Evolutionary conservation across 352 stramenopile genomes (phyloP), one percentile per base, ranked within the genome.

Genomic region (Globisporangium perplexum): DNA sequence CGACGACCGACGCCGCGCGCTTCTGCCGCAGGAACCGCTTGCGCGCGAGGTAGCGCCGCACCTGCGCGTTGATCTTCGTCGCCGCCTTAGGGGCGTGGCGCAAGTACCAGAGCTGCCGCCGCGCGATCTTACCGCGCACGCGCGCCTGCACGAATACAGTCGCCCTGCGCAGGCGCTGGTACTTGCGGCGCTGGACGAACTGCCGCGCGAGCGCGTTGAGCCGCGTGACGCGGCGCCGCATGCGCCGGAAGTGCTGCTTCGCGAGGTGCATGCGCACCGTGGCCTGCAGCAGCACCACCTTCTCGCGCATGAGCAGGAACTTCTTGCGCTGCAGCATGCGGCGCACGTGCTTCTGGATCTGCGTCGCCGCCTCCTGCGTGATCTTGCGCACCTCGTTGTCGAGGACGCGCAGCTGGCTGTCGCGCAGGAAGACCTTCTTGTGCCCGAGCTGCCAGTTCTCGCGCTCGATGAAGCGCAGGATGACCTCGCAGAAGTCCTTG

Each of bases 371-470:
- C 11, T 93, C 75, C 12, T 88, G 69, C n/a, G 79, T 86, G 57
- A 95, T 88, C 62, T 91, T 93, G n/a, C 83, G 79, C 1, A 76
- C 74, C 61, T 92, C 82, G 26, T 91, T 92, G 48, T 95, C 85
- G 18, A 95, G 59, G 39, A 86, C 77, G 14, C 85, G 81, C 39
- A 95, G 59, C 47, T 93, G 83, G 33, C 77, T 87, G 53, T 95
- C 85, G 44, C 85, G 82, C 50, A 95, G 68, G 36, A 95, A 95
- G 0, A 95, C 85, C 49, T 95, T 95, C 55, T 92, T 91, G 70
- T 95, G 79, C 18, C 85, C 85, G 15, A 95, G 58, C 49, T 95
- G 85, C 85, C 85, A 95, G 54, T 93, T 95, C 39, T 92, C 79
- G 24, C 85, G 81, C 26, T 80, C 69, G 26, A 95, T 71, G 44